Evolutionary conservation across 2,329 filamentous ascomycete species (phyloP).

Genomic region (Alternaria hordeiaustralica): DNA sequence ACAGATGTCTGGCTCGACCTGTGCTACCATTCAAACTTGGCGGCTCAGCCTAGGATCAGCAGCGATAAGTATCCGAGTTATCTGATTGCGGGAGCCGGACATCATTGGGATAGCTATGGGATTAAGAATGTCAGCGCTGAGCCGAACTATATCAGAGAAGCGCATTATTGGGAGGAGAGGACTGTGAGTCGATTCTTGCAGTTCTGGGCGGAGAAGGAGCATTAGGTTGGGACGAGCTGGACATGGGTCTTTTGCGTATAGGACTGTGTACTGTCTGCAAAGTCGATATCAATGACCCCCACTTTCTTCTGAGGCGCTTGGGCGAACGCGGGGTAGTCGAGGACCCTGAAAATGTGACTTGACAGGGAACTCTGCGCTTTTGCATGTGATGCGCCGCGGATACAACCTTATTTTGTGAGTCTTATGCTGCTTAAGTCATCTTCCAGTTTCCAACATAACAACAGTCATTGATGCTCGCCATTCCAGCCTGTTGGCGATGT

Average conservation of each 20-base stretch:
- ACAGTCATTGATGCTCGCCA: not conserved
- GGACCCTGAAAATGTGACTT: not conserved
- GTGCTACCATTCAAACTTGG: slow-evolving; percentile 58
- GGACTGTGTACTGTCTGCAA: not conserved
- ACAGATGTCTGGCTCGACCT: slow-evolving; percentile 61
- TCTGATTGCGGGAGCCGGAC: slow-evolving; percentile 59
- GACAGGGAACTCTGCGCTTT: not conserved
- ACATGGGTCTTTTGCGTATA: not conserved
- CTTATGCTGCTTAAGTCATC: not conserved
- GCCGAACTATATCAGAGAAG: slow-evolving; percentile 59
- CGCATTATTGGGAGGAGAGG: slow-evolving; percentile 59
- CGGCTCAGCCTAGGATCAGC: slow-evolving; percentile 44
- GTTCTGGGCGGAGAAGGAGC: slow-evolving; percentile 15
- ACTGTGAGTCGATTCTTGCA: slow-evolving; percentile 50
- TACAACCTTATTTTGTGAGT: not conserved
- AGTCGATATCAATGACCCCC: not conserved
- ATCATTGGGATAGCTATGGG: slow-evolving; percentile 60
- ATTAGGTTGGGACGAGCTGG: not conserved
- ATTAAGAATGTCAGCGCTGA: slow-evolving; percentile 52
- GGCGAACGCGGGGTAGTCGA: not conserved
- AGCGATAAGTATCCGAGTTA: slow-evolving; percentile 57
- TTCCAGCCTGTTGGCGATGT: not conserved
- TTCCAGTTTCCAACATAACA: not conserved
- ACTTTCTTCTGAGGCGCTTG: not conserved
- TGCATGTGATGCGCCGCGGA: not conserved